phyloP scores from a whole-genome alignment of 192 early-diverging fungal species.

The Coemansia sp. region DNA sequence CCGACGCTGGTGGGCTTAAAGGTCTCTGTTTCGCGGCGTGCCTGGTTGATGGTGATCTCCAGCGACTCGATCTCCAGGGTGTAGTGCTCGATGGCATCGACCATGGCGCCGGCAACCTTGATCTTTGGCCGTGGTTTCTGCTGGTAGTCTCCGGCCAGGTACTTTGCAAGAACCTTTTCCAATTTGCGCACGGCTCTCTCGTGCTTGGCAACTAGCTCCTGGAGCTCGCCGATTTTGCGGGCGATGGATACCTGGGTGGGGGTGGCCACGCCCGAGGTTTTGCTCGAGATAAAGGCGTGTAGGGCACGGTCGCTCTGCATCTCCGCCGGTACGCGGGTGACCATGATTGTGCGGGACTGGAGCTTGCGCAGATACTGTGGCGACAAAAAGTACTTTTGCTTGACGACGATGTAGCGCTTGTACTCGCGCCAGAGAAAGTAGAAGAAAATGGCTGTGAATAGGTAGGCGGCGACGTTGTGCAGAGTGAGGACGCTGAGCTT shows the following conservation, averaged over 20 bases:
- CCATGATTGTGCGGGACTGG: conserved; percentile 65
- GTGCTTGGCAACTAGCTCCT: conserved; percentile 63
- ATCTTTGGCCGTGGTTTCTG: conserved; percentile 39
- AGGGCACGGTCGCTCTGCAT: conserved; percentile 59
- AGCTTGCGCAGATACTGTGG: conserved; percentile 58
- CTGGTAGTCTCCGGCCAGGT: conserved; percentile 38
- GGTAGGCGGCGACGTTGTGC: conserved; percentile 58
- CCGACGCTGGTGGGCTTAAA: conserved; percentile 63
- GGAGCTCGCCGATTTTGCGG: conserved; percentile 61
- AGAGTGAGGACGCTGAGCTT: conserved; percentile 57
- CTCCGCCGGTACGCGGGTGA: conserved; percentile 57
- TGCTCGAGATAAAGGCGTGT: conserved; percentile 43
- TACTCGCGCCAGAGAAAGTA: conserved; percentile 54
- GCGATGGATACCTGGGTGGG: conserved; percentile 62
- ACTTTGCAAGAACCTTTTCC: conserved; percentile 60
- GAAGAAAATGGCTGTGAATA: conserved; percentile 56
- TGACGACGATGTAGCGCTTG: conserved; percentile 50
- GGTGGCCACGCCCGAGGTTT: conserved; percentile 38
- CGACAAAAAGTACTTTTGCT: conserved; percentile 58
- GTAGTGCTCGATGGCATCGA: conserved; percentile 72
- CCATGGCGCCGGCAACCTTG: conserved; percentile 44
- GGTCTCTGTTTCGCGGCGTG: conserved; percentile 44
- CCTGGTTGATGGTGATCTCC: conserved; percentile 53
- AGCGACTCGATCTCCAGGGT: conserved; percentile 58
- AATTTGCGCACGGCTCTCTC: conserved; percentile 59